Evolutionary conservation across 768 basidiomycete species (phyloP), one percentile per base, ranked within the genome.

Genomic region (Suillus discolor): DNA sequence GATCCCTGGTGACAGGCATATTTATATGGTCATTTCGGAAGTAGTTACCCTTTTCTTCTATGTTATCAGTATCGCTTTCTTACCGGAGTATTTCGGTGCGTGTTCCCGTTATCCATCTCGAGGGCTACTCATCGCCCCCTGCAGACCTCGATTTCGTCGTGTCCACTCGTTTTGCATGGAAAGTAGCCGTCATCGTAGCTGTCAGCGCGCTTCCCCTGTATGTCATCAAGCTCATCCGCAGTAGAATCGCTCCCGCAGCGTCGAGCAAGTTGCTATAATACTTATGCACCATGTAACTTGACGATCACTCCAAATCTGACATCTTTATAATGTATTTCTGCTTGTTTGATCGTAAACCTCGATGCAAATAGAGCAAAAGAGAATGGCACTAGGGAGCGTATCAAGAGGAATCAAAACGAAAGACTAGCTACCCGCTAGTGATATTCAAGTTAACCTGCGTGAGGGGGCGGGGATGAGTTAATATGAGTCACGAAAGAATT

Each of bases 81-180:
- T 99, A 49, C 97, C 96, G 0, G 94, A 95, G 77, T 99, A 97
- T 79, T 99, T 99, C 75, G 97, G 97, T 98, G 64, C 68, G 91
- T 79, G 36, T 47, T n/a, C 8, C 16, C 36, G 42, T 51, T 41
- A 11, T 64, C 15, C 41, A 4, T 55, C 11, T 5, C 11, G 28
- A 12, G 7, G 25, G 38, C 65, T 65, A 34, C 71, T 69, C 62
- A 62, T 63, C 45, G 8, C 20, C 45, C 53, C 39, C 31, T 44
- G 4, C 72, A 98, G 97, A 99, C 79, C 88, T 97, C 55, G 84
- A 91, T 0, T 99, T 99, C 73, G 96, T 99, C 45, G 82, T 97
- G 6, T 94, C 97, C 6, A 73, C 87, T 41, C 86, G 87, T 28
- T 99, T 98, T 79, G 87, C 89, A 25, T 96, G 93, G 94, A 99